These are phyloP conservation scores for Exutisphaerella laricina DNA, from an alignment of 2,329 filamentous ascomycete species.

Conservation along the genomic window DNA sequence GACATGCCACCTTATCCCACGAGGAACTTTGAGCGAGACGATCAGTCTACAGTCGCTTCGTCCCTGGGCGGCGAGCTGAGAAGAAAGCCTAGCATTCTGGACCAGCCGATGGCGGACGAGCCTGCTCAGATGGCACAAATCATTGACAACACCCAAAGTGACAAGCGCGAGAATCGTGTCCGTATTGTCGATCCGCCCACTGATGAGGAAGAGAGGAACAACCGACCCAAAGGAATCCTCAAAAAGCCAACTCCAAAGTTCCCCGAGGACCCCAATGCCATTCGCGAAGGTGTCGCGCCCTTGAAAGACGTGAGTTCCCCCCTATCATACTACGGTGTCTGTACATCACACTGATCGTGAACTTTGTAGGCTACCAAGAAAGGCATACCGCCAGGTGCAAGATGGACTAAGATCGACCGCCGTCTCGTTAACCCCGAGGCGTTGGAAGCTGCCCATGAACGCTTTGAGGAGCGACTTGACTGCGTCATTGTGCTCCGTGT, in stretches of 20 bases:
- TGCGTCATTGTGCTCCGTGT: conserved; percentile 91
- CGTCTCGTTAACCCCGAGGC: conserved; percentile 86
- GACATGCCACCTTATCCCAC: conserved; percentile 14
- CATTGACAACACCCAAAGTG: conserved; percentile 32
- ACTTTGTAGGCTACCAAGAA: conserved; percentile 31
- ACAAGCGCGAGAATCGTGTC: conserved; percentile 37
- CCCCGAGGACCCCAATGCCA: conserved; percentile 75
- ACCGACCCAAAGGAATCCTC: conserved; percentile 75
- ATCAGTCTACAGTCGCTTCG: conserved; percentile 17
- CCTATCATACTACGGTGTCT: neutral
- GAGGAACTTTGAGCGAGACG: conserved; percentile 22
- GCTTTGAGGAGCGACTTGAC: conserved; percentile 86
- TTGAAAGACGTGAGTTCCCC: conserved; percentile 61
- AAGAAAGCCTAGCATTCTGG: conserved; percentile 30
- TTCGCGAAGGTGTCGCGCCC: conserved; percentile 88
- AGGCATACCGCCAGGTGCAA: conserved; percentile 57
- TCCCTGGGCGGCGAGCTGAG: conserved; percentile 19
- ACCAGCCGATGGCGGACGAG: conserved; percentile 27
- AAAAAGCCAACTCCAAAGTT: conserved; percentile 77
- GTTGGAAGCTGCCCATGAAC: conserved; percentile 76
- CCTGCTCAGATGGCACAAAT: conserved; percentile 31
- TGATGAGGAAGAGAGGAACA: conserved; percentile 58
- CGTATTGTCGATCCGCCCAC: conserved; percentile 65
- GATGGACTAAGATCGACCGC: conserved; percentile 90
- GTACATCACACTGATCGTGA: conserved; percentile 8